Base-by-base conservation (phyloP, 169 alveolate species). In the Plasmodium blacklocki region DNA sequence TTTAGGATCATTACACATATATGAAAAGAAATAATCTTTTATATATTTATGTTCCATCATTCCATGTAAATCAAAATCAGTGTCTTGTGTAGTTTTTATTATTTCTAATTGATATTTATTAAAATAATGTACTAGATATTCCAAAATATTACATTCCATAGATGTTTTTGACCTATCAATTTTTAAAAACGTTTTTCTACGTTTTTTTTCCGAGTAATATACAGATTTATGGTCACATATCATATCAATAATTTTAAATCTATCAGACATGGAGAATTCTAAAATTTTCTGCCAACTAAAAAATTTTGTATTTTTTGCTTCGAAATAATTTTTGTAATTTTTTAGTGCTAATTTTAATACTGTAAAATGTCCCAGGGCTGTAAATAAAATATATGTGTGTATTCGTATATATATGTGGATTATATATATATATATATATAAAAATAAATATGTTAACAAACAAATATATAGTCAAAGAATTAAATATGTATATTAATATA, bases 281-380 rank as follows among this genome's bases (percentile, higher is more conserved):
- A 76, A 66, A 64, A 76, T 47, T 63, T 52, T 76, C 47, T 76
- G 88, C 88, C 88, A 76, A 29, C 66, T 76, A 63, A 76, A 63
- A 64, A 76, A 76, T 19, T 32, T 63, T 29, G 26, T 2, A n/a
- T 49, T 62, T n/a, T 68, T 67, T 15, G n/a, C 9, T 64, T 63
- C 63, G 29, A 76, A 76, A 76, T 45, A 76, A 12, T 76, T 15
- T 11, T 47, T 50, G 49, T 43, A 76, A 12, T 29, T 62, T 43
- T 54, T 76, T 15, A 62, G 50, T 1, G 88, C 88, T 50, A 76
- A 50, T 50, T 63, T 39, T 49, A 76, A 52, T 12, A 50, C 32
- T 1, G 49, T 8, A 19, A 76, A 62, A 66, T 76, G 88, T 14
- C 88, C 88, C 7, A 76, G 23, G 11, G 76, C 88, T 76, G 54